These are phyloP conservation scores for Cardamine resedifolia DNA, from an alignment of 345 rosid species.

Conservation along the genomic window DNA sequence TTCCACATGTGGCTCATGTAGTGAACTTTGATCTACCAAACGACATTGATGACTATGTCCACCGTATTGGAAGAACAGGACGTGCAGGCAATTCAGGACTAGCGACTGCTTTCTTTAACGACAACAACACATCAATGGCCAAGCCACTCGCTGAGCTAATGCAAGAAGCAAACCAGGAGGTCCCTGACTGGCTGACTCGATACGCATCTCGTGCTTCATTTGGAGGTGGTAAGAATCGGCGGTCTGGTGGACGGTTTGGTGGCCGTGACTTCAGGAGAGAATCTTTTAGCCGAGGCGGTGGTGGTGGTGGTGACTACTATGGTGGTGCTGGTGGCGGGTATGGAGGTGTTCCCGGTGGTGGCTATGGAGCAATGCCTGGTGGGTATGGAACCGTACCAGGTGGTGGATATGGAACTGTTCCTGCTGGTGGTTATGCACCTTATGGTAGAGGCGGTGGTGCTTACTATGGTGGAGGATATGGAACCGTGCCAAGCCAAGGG, in stretches of 20 bases:
- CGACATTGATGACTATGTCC: conserved; percentile 97
- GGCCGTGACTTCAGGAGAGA: conserved; percentile 93
- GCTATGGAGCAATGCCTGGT: conserved; percentile 29
- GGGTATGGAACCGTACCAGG: conserved; percentile 53
- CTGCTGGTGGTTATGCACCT: conserved; percentile 31
- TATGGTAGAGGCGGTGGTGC: conserved; percentile 58
- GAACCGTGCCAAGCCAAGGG: conserved; percentile 44
- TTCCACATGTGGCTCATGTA: conserved; percentile 94
- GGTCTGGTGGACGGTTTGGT: conserved; percentile 85
- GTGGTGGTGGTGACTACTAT: conserved; percentile 59
- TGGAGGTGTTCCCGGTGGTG: conserved; percentile 48
- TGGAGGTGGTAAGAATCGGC: conserved; percentile 57
- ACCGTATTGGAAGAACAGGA: conserved; percentile 95
- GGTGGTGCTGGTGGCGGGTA: conserved; percentile 75
- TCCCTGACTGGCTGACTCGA: conserved; percentile 87
- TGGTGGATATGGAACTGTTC: conserved; percentile 43
- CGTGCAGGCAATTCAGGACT: conserved; percentile 93
- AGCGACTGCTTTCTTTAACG: conserved; percentile 97
- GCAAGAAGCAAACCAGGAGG: conserved; percentile 97
- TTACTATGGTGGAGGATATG: conserved; percentile 50
- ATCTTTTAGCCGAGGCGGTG: conserved; percentile 50
- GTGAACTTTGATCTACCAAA: conserved; percentile 97
- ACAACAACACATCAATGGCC: conserved; percentile 72
- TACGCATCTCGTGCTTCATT: conserved; percentile 69
- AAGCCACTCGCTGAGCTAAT: conserved; percentile 75